phyloP scores from a whole-genome alignment of 2,329 filamentous ascomycete species.

The Cladosporium halotolerans region DNA sequence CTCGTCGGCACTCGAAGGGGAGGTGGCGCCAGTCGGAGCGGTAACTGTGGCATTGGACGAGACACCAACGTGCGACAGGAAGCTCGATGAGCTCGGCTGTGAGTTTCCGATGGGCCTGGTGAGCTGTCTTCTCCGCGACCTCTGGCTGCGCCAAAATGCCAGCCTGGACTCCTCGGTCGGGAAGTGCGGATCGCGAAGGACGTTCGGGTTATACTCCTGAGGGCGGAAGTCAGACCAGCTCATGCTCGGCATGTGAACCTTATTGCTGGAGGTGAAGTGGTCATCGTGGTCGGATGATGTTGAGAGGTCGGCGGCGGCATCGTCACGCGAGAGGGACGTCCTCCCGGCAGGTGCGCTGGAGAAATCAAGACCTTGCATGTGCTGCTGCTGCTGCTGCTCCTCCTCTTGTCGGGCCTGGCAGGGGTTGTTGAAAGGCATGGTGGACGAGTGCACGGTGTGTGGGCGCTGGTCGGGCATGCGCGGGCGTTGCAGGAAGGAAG shows the following conservation, averaged over 20 bases:
- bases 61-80: slow-evolving; percentile 1
- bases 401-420: background rate
- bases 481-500: slow-evolving; percentile 11
- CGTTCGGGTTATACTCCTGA: background rate
- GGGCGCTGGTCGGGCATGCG: slow-evolving; percentile 15
- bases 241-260: slow-evolving; percentile 1
- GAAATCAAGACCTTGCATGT: slow-evolving; percentile 8
- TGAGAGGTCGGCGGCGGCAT: slow-evolving; percentile 23
- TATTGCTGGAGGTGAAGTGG: background rate
- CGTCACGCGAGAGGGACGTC: slow-evolving; percentile 22
- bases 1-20: background rate
- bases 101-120: slow-evolving; percentile 3
- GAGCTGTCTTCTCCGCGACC: slow-evolving; percentile 7
- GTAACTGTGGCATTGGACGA: background rate
- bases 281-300: background rate
- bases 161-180: slow-evolving; percentile 9
- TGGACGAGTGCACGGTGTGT: slow-evolving; percentile 22
- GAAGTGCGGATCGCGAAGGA: slow-evolving; percentile 4
- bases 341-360: background rate
- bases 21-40: background rate
- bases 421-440: background rate
- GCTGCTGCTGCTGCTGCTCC: slow-evolving; percentile 1
- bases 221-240: slow-evolving; percentile 2
- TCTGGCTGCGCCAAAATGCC: slow-evolving; percentile 9
- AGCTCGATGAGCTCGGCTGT: background rate